A percentile compares a stretch with the other conserved stretches of the same genome.
These are phyloP conservation scores for Pezicula rhizophila DNA, from an alignment of 2,329 filamentous ascomycete genomes.

Conservation along the genomic window DNA sequence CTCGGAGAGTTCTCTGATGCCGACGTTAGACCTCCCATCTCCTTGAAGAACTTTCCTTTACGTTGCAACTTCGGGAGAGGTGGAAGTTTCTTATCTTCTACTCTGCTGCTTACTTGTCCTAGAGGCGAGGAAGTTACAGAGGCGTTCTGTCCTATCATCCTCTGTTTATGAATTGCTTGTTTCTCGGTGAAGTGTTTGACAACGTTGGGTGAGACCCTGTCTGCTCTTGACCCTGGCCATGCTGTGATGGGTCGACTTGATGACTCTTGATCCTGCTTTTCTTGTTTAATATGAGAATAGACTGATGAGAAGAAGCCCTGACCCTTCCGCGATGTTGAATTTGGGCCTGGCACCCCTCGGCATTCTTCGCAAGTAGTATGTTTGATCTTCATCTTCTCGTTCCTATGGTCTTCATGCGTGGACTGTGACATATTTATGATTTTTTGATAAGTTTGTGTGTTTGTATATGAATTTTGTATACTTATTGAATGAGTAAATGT, in stretches of 20 bases:
- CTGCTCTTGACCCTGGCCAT: not conserved
- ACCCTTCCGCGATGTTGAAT: not conserved
- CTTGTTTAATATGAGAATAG: not conserved
- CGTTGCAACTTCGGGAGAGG: too few relatives aligned
- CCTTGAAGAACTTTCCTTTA: too few relatives aligned
- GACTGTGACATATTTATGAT: too few relatives aligned
- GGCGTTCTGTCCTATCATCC: not conserved
- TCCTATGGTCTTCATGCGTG: too few relatives aligned
- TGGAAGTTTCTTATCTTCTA: too few relatives aligned
- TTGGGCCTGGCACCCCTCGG: not conserved
- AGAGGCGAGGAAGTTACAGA: too few relatives aligned
- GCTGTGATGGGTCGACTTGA: not conserved
- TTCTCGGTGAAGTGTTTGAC: not conserved
- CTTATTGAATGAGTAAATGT: too few relatives aligned
- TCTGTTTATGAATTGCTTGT: not conserved
- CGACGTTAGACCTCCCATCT: too few relatives aligned
- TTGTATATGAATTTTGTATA: too few relatives aligned
- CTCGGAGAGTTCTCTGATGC: too few relatives aligned
- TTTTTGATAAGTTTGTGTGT: too few relatives aligned
- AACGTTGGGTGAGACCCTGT: not conserved
- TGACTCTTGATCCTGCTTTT: not conserved
- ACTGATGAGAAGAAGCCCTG: not conserved
- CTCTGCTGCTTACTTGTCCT: not conserved
- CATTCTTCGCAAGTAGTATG: not conserved
- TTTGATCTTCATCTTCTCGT: not conserved